These are phyloP conservation scores for Sanghuangporus weigelae DNA, from an alignment of 1,284 basidiomycete genomes.

Conservation along the genomic window DNA sequence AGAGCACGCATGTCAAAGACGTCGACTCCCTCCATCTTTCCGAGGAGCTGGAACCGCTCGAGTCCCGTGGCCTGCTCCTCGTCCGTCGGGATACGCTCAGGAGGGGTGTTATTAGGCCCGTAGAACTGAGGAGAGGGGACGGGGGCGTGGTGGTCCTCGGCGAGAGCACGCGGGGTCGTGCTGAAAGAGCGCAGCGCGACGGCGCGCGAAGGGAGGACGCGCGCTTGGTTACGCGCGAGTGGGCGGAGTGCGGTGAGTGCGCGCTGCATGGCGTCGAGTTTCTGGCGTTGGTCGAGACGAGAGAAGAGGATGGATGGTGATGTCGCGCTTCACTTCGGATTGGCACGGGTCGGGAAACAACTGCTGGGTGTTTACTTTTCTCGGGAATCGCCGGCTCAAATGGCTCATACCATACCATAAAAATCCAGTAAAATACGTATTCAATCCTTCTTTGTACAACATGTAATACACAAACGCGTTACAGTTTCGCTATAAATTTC, in stretches of 20 bases:
- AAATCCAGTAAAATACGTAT: background rate
- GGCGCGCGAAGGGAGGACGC: constrained; percentile 32
- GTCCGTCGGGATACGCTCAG: constrained; percentile 73
- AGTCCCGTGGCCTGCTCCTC: constrained; percentile 93
- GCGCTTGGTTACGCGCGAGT: constrained; percentile 23
- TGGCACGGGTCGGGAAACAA: background rate
- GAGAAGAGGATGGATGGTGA: background rate
- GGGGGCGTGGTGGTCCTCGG: constrained; percentile 43
- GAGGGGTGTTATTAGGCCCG: constrained; percentile 66
- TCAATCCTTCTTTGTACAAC: background rate
- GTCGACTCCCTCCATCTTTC: constrained; percentile 83
- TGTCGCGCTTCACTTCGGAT: constrained; percentile 2
- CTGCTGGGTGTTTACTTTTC: background rate
- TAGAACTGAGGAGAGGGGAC: constrained; percentile 61
- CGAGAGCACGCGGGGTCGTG: constrained; percentile 46
- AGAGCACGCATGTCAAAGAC: constrained; percentile 90
- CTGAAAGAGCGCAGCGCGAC: constrained; percentile 49
- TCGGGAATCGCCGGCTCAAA: constrained; percentile 4
- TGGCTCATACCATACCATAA: background rate
- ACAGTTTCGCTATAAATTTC: constrained; percentile 1
- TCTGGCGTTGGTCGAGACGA: background rate
- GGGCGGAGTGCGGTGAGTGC: constrained; percentile 32
- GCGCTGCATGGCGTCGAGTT: constrained; percentile 34
- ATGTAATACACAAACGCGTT: background rate
- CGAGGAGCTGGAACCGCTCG: constrained; percentile 91